Evolutionary conservation across 2,329 filamentous ascomycete species (phyloP), one percentile per base, ranked within the genome.

Genomic region (Aspergillus latus): DNA sequence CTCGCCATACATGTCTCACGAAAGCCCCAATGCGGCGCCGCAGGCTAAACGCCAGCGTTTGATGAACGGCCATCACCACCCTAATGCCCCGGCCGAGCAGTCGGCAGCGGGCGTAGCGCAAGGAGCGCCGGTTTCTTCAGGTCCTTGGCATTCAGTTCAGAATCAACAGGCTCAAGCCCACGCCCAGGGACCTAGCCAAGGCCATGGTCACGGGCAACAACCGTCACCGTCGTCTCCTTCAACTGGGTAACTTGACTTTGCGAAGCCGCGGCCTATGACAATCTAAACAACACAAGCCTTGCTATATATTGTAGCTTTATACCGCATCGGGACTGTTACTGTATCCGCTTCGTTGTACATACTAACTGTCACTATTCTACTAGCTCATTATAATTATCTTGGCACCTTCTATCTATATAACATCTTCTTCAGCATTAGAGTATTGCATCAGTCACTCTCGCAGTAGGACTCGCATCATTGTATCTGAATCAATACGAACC

Each of bases 31-130:
- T 9, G 42, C 56, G 11, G 63, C 55, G 1, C 66, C 65, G 8
- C 70, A 68, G 13, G 62, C 64, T 10, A 74, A 74, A 56, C 69
- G 72, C 13, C 70, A 66, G 13, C 70, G 72, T 5, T 61, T 74
- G 29, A 74, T 73, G 68, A 74, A 74, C 42, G 63, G 63, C 1
- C 57, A 62, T n/a, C 58, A 62, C 48, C 16, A 55, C 11, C 30
- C 42, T 2, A 49, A 15, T 6, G 32, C 54, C 13, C 52, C 52
- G 10, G 26, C 15, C 11, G 49, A 50, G 8, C 37, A 55, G 49
- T 44, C 52, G 21, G 21, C 21, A 7, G 43, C 55, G 3, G 43
- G 57, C 2, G 28, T 53, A n/a, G 54, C 53, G n/a, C 54, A 59
- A 36, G 51, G 36, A 4, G 47, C 40, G 7, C 7, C 57, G 8